Evolutionary conservation across 768 basidiomycete genomes (phyloP).

Genomic region (Ramaria sp.): DNA sequence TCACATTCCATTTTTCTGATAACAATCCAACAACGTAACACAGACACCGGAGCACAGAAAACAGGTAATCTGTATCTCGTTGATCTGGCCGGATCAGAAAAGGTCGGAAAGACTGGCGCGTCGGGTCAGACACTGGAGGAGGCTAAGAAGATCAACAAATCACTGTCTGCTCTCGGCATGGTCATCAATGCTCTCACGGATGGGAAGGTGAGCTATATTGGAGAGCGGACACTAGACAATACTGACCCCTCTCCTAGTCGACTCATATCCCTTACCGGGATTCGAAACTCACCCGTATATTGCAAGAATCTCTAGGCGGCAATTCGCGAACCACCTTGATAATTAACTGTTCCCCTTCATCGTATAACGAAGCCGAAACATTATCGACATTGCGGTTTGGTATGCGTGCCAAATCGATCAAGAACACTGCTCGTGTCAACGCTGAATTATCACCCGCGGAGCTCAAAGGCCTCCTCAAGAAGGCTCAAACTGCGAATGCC

Average conservation of each 20-base stretch:
- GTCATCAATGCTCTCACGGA: constrained; percentile 99
- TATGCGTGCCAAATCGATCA: constrained; percentile 99
- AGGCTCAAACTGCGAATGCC: constrained; percentile 79
- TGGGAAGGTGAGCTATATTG: constrained; percentile 55
- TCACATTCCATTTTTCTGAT: constrained; percentile 99
- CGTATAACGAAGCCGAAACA: constrained; percentile 96
- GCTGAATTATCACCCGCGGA: constrained; percentile 94
- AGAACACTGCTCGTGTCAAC: constrained; percentile 98
- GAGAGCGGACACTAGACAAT: neutral
- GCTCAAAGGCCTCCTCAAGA: constrained; percentile 84
- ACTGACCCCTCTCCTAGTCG: constrained; percentile 39
- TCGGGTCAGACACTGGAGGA: constrained; percentile 98
- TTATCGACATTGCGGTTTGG: constrained; percentile 96
- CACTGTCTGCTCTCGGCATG: constrained; percentile 94
- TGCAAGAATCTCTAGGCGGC: constrained; percentile 97
- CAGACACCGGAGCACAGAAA: constrained; percentile 91
- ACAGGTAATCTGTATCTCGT: constrained; percentile 96
- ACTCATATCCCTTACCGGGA: constrained; percentile 98
- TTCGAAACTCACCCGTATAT: constrained; percentile 95
- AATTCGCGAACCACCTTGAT: constrained; percentile 95
- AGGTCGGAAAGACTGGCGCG: constrained; percentile 98
- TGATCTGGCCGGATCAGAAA: constrained; percentile 97
- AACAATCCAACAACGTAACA: constrained; percentile 93
- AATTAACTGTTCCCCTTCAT: constrained; percentile 97
- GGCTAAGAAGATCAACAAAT: constrained; percentile 99